Conservation (phyloP, 495 filamentous ascomycete species). For the Pyronema domesticum region DNA sequence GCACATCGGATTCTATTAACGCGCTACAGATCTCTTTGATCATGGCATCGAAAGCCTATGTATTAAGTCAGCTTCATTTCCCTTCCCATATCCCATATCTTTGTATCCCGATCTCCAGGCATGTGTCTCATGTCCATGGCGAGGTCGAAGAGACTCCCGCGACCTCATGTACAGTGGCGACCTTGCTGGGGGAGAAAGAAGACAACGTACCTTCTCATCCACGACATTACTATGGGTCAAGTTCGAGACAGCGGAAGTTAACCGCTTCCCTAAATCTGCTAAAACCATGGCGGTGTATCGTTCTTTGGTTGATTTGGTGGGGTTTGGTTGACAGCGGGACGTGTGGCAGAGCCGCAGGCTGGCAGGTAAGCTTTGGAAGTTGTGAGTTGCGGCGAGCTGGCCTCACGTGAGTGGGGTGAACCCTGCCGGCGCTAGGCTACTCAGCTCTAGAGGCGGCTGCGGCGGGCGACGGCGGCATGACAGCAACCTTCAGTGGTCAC, state of each 20-base stretch:
- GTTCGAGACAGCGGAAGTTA: slow-evolving; percentile 89
- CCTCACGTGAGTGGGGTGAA: no score
- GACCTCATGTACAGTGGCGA: no score
- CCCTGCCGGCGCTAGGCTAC: no score
- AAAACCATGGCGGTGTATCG: slow-evolving; percentile 56
- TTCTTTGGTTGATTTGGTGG: background rate
- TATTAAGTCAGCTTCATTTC: no score
- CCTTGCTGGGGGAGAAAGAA: slow-evolving; percentile 2
- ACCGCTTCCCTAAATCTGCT: slow-evolving; percentile 94
- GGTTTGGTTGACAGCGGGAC: background rate
- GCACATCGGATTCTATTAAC: slow-evolving; percentile 71
- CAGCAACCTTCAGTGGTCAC: no score
- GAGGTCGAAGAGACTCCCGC: no score
- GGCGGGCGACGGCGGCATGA: no score
- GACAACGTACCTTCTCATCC: slow-evolving; percentile 66
- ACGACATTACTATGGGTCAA: slow-evolving; percentile 78
- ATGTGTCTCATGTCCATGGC: no score
- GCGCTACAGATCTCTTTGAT: slow-evolving; percentile 91
- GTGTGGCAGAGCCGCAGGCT: background rate
- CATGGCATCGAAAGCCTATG: slow-evolving; percentile 89
- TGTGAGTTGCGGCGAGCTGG: no score
- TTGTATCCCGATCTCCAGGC: no score
- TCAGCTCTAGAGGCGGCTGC: no score
- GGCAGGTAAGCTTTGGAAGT: no score
- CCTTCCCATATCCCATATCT: background rate